Conservation (phyloP, 345 rosid species). For the Cardamine resedifolia region DNA sequence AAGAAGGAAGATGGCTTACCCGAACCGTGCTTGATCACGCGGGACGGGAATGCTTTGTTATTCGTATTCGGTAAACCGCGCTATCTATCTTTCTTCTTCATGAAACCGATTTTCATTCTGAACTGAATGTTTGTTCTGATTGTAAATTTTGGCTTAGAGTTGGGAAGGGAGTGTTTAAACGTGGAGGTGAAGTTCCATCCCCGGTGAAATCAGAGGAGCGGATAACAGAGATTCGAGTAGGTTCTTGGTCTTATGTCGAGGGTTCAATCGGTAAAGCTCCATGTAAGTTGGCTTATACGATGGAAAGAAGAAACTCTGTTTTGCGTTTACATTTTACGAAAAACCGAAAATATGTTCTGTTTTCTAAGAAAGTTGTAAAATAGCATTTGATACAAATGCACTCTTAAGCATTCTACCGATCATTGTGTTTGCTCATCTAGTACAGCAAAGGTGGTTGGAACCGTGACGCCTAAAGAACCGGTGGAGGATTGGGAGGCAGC, state of each 20-base stretch:
- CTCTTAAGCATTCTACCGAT: neutral
- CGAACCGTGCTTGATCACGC: conserved; percentile 91
- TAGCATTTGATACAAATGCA: neutral
- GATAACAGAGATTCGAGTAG: conserved; percentile 80
- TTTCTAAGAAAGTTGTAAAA: neutral
- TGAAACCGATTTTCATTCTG: neutral
- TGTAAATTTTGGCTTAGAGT: conserved; percentile 42
- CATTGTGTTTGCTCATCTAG: conserved; percentile 49
- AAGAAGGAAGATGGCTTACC: conserved; percentile 94
- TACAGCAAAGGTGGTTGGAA: conserved; percentile 88
- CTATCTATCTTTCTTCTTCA: neutral
- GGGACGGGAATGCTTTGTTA: conserved; percentile 81
- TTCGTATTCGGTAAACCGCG: conserved; percentile 58
- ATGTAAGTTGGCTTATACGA: conserved; percentile 47
- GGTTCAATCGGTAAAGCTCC: conserved; percentile 93
- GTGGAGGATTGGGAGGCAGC: conserved; percentile 55
- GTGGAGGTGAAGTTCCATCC: conserved; percentile 78
- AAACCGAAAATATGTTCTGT: neutral
- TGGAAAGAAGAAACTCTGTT: neutral
- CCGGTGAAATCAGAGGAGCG: conserved; percentile 68
- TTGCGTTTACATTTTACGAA: neutral
- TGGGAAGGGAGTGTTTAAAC: conserved; percentile 82
- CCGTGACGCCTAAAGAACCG: conserved; percentile 68
- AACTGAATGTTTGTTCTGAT: conserved; percentile 1
- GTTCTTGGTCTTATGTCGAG: conserved; percentile 82